A percentile compares a stretch with the other conserved stretches of the same genome.
Conservation (phyloP, 2,329 filamentous ascomycete species). For the Tympanopsis confertula region DNA sequence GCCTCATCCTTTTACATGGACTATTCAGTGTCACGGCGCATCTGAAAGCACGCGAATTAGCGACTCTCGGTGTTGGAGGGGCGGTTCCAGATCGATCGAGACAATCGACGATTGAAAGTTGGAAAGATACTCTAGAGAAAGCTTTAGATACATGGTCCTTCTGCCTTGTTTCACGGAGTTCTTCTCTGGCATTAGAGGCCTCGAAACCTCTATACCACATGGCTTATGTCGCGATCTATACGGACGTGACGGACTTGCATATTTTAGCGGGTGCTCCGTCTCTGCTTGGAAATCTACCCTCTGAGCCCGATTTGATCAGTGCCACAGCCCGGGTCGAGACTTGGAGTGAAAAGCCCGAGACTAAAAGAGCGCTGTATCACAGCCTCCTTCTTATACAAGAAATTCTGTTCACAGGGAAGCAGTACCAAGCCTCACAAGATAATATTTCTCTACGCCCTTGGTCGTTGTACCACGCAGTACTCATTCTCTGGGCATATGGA, state of each 20-base stretch:
- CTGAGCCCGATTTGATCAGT: too few species aligned
- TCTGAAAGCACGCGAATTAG: conserved; percentile 11
- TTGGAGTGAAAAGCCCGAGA: too few species aligned
- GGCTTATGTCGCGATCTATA: conserved; percentile 13
- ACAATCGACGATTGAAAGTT: conserved; percentile 7
- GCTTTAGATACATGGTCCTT: conserved; percentile 15
- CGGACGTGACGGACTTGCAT: conserved; percentile 14
- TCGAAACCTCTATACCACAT: conserved; percentile 11
- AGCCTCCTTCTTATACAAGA: too few species aligned
- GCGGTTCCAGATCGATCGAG: conserved; percentile 5
- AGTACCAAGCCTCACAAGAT: too few species aligned
- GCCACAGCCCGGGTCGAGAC: too few species aligned
- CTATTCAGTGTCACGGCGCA: conserved; percentile 13
- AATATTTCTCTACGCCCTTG: too few species aligned
- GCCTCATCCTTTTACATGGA: conserved; percentile 12
- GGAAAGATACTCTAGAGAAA: conserved; percentile 12
- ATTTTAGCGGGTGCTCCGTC: conserved; percentile 12
- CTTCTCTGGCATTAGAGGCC: conserved; percentile 12
- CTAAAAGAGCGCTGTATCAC: too few species aligned
- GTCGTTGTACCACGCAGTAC: too few species aligned
- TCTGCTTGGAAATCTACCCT: too few species aligned
- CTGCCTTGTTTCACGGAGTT: conserved; percentile 10
- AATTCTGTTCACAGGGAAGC: too few species aligned
- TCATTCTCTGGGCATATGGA: too few species aligned
- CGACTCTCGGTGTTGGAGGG: conserved; percentile 9